These are phyloP conservation scores for Pholiota adiposa DNA, from an alignment of 1,284 basidiomycete species.

Conservation along the genomic window DNA sequence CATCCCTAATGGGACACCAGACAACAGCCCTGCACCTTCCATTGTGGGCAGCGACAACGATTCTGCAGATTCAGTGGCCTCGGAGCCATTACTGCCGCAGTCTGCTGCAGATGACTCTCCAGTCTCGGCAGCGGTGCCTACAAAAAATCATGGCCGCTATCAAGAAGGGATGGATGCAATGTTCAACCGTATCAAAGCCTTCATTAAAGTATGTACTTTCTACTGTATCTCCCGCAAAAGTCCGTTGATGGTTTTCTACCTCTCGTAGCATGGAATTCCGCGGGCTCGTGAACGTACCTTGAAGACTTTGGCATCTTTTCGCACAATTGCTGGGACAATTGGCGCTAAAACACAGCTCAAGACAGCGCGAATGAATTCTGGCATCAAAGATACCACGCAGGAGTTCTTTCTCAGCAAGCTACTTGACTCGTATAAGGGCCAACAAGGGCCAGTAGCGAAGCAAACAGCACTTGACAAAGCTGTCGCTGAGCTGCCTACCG, in stretches of 20 bases:
- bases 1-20: not conserved
- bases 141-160: slow-evolving; percentile 48
- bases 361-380: slow-evolving; percentile 23
- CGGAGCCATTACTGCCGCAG: slow-evolving; percentile 21
- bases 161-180: slow-evolving; percentile 33
- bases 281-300: too few relatives aligned
- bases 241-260: too few relatives aligned
- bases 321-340: too few relatives aligned
- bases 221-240: too few relatives aligned
- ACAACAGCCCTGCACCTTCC: not conserved
- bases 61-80: slow-evolving; percentile 24
- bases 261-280: too few relatives aligned
- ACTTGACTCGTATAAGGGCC: slow-evolving; percentile 17
- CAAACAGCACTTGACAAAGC: slow-evolving; percentile 20
- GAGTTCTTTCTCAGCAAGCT: slow-evolving; percentile 27
- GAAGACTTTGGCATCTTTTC: too few relatives aligned
- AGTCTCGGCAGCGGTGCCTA: slow-evolving; percentile 44
- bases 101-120: slow-evolving; percentile 30
- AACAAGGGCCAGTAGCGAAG: slow-evolving; percentile 10
- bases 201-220: slow-evolving; percentile 20
- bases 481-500: slow-evolving; percentile 18
- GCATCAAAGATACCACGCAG: slow-evolving; percentile 35
- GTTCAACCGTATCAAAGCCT: slow-evolving; percentile 19
- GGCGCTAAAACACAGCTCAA: slow-evolving; percentile 24
- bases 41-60: not conserved